Percentiles rank a stretch among this genome's conserved stretches.
Evolutionary conservation across 331 rosid genomes (phyloP).

Genomic region (Cucumis variabilis): DNA sequence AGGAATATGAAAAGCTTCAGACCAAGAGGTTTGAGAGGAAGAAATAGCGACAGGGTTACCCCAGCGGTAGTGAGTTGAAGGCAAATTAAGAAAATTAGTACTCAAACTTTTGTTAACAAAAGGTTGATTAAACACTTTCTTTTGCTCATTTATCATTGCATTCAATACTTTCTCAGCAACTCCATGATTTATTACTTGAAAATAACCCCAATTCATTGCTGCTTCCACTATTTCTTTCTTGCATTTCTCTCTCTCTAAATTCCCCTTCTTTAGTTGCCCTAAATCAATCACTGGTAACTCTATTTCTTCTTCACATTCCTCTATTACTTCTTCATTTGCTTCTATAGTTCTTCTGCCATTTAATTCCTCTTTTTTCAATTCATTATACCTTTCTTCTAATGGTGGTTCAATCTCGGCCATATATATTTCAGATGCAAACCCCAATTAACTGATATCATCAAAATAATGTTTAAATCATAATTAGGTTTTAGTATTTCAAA

Average conservation of each 20-base stretch:
- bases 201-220: slow-evolving; percentile 73
- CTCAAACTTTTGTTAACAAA: slow-evolving; percentile 49
- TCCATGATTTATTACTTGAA: slow-evolving; percentile 77
- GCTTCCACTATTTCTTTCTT: slow-evolving; percentile 57
- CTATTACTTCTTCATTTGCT: background rate
- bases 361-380: slow-evolving; percentile 38
- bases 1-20: slow-evolving; percentile 79
- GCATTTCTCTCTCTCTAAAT: slow-evolving; percentile 52
- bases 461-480: no score
- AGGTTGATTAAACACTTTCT: slow-evolving; percentile 61
- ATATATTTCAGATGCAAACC: slow-evolving; percentile 23
- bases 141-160: slow-evolving; percentile 54
- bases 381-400: slow-evolving; percentile 56
- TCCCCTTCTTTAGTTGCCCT: slow-evolving; percentile 28
- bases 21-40: slow-evolving; percentile 70
- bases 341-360: background rate
- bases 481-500: slow-evolving; percentile 3
- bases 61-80: slow-evolving; percentile 72
- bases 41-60: slow-evolving; percentile 69
- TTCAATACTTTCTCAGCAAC: slow-evolving; percentile 51
- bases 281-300: slow-evolving; percentile 75
- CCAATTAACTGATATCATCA: background rate
- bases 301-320: slow-evolving; percentile 44
- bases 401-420: slow-evolving; percentile 69
- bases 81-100: slow-evolving; percentile 34